Evolutionary conservation across 2,329 filamentous ascomycete genomes (phyloP).

Genomic region (Aspergillus sclerotialis): DNA sequence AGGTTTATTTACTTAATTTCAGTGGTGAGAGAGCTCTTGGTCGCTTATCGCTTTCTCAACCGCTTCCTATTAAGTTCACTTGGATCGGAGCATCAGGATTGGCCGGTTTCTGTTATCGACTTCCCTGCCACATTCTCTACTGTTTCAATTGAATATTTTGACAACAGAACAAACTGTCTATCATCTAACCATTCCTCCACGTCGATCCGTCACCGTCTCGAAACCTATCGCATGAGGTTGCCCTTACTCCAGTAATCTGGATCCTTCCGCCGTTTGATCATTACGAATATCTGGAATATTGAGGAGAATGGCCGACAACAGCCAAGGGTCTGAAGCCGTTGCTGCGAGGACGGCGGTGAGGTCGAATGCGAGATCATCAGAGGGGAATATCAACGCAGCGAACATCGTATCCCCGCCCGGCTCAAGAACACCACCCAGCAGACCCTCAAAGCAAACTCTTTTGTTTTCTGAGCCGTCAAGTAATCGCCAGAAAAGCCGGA

Average conservation of each 20-base stretch:
- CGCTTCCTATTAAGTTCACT: slow-evolving; percentile 1
- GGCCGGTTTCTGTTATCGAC: background rate
- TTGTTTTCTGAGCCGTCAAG: slow-evolving; percentile 24
- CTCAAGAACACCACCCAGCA: slow-evolving; percentile 55
- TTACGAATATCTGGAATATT: slow-evolving; percentile 3
- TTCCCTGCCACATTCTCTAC: slow-evolving; percentile 3
- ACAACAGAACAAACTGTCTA: background rate
- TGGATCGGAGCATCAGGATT: too few relatives aligned
- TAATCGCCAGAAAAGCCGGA: slow-evolving; percentile 19
- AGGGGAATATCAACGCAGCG: slow-evolving; percentile 15
- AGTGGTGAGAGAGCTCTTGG: slow-evolving; percentile 13
- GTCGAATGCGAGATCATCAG: slow-evolving; percentile 15
- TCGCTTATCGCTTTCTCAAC: slow-evolving; percentile 5
- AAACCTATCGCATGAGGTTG: slow-evolving; percentile 15
- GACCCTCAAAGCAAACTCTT: slow-evolving; percentile 41
- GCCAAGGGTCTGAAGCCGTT: slow-evolving; percentile 10
- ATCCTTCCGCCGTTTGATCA: slow-evolving; percentile 11
- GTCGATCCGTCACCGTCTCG: slow-evolving; percentile 6
- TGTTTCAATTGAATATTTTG: slow-evolving; percentile 5
- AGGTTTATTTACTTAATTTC: slow-evolving; percentile 8
- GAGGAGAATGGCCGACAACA: slow-evolving; percentile 16
- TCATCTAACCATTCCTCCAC: background rate
- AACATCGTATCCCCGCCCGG: slow-evolving; percentile 46
- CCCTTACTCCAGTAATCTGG: slow-evolving; percentile 6
- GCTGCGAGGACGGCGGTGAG: slow-evolving; percentile 13